phyloP scores from a whole-genome alignment of 1,284 basidiomycete species.

The Ganoderma boninense region DNA sequence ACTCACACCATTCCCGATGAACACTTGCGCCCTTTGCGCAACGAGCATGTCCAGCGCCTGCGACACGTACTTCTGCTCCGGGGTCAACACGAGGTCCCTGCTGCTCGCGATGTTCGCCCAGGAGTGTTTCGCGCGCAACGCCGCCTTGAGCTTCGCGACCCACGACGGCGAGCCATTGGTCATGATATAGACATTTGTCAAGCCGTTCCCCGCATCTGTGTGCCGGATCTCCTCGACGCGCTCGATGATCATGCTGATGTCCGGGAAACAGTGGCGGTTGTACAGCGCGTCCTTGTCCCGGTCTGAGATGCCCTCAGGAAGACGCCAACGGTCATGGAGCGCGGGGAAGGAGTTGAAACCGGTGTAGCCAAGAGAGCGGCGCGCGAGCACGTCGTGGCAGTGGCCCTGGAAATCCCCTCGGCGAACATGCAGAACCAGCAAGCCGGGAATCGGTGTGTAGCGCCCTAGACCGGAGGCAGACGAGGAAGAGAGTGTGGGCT shows the following conservation, averaged over 20 bases:
- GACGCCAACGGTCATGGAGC: conserved; percentile 47
- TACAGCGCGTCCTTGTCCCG: conserved; percentile 42
- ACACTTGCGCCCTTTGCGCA: conserved; percentile 50
- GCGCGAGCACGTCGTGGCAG: conserved; percentile 52
- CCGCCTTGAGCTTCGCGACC: conserved; percentile 40
- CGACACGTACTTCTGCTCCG: conserved; percentile 48
- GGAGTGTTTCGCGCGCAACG: conserved; percentile 27
- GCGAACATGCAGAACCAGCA: conserved; percentile 66
- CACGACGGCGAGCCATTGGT: conserved; percentile 46
- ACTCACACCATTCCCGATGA: conserved; percentile 57
- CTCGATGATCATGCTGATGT: conserved; percentile 49
- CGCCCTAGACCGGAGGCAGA: conserved; percentile 25
- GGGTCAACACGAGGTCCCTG: conserved; percentile 46
- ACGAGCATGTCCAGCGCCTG: conserved; percentile 56
- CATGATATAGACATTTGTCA: conserved; percentile 46
- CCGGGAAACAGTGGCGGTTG: conserved; percentile 50
- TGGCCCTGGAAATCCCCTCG: conserved; percentile 66
- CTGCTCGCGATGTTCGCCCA: conserved; percentile 43
- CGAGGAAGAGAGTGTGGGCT: conserved; percentile 22
- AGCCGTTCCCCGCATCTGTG: conserved; percentile 30
- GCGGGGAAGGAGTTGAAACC: conserved; percentile 52
- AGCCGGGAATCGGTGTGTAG: conserved; percentile 42
- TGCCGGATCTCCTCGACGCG: conserved; percentile 43
- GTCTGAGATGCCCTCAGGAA: conserved; percentile 39
- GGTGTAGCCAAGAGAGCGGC: conserved; percentile 50